Percentiles rank a stretch among this genome's conserved stretches.
Evolutionary conservation across 768 basidiomycete species (phyloP).

Genomic region (Ramaria rubella): DNA sequence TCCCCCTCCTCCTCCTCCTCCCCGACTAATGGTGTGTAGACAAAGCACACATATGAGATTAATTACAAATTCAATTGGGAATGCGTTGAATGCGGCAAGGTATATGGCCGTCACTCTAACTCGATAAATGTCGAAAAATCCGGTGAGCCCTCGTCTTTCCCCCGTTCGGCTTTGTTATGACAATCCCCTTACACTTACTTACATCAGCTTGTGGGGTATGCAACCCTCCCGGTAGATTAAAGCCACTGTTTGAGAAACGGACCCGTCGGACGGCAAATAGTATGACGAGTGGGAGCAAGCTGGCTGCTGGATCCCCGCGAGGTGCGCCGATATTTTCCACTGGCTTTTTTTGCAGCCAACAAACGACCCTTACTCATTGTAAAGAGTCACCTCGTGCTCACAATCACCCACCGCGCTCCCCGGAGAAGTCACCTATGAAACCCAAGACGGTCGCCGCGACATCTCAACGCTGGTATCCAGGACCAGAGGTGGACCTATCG

Average conservation of each 20-base stretch:
- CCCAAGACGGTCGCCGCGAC: no score
- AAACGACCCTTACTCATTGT: background rate
- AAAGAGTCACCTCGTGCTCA: background rate
- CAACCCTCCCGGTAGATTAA: background rate
- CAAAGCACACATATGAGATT: slow-evolving; percentile 70
- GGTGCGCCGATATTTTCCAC: background rate
- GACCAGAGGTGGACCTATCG: background rate
- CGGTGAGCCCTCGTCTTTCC: no score
- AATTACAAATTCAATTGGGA: slow-evolving; percentile 70
- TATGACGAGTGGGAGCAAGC: background rate
- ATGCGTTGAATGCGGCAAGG: slow-evolving; percentile 56
- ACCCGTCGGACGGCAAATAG: background rate
- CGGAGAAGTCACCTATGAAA: background rate
- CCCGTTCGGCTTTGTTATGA: no score
- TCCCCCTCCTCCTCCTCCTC: background rate
- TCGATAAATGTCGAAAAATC: slow-evolving; percentile 2
- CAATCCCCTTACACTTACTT: background rate
- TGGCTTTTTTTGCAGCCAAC: background rate
- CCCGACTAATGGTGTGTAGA: slow-evolving; percentile 32
- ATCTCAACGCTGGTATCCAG: no score
- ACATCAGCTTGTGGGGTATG: slow-evolving; percentile 1
- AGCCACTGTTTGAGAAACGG: slow-evolving; percentile 5
- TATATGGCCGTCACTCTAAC: slow-evolving; percentile 34
- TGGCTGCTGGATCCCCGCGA: background rate
- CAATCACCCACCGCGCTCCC: background rate